A percentile compares a stretch with the other conserved stretches of the same genome.
phyloP scores from a whole-genome alignment of 352 stramenopile species.

The Phytophthora crassamura region DNA sequence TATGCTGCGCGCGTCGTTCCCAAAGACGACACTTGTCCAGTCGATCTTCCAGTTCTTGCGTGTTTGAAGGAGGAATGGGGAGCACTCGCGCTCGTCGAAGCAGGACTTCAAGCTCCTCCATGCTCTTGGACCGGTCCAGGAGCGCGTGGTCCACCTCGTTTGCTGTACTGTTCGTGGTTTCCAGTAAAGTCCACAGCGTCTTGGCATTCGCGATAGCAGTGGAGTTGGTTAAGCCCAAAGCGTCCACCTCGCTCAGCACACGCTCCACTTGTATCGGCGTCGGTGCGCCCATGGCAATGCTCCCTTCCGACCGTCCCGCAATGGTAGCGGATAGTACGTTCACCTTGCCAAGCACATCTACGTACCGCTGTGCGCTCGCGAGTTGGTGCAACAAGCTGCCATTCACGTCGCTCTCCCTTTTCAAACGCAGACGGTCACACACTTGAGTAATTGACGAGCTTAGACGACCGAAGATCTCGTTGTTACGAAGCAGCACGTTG shows the following conservation, averaged over 20 bases:
- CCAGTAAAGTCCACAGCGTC: conserved; percentile 42
- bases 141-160: conserved; percentile 40
- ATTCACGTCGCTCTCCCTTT: conserved; percentile 19
- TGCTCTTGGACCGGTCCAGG: conserved; percentile 48
- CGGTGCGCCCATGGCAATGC: conserved; percentile 18
- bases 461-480: conserved; percentile 29
- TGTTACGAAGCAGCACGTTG: conserved; percentile 28
- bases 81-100: conserved; percentile 42
- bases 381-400: conserved; percentile 29
- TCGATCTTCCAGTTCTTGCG: conserved; percentile 56
- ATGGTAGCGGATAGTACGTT: conserved; percentile 36
- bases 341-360: conserved; percentile 40
- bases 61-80: conserved; percentile 46
- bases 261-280: conserved; percentile 38
- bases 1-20: conserved; percentile 54
- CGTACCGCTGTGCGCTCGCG: conserved; percentile 23
- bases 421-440: conserved; percentile 15
- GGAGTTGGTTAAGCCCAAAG: conserved; percentile 19
- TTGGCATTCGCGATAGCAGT: conserved; percentile 47
- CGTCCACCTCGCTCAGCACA: conserved; percentile 42
- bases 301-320: conserved; percentile 16
- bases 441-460: conserved; percentile 19
- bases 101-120: conserved; percentile 55
- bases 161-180: conserved; percentile 34
- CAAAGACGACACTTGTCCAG: conserved; percentile 61